Conservation (phyloP, 2,329 filamentous ascomycete genomes). For the Botrytis pseudocinerea region DNA sequence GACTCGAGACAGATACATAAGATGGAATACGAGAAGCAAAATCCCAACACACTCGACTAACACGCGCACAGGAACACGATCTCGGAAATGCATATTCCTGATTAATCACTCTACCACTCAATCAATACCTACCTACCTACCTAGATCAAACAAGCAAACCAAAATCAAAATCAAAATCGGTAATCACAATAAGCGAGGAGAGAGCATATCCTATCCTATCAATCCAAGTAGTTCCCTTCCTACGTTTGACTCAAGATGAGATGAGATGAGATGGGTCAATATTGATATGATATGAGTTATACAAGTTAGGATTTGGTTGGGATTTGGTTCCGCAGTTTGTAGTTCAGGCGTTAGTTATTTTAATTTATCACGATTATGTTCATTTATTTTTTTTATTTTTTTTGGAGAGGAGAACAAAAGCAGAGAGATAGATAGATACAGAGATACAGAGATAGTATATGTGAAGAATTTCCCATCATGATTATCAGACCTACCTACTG, state of each 20-base stretch:
- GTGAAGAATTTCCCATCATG: not conserved
- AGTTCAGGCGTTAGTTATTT: not conserved
- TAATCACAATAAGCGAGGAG: not conserved
- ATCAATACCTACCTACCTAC: too few species aligned
- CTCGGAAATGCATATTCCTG: conserved; percentile 60
- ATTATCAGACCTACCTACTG: not conserved
- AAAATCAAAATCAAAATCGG: not conserved
- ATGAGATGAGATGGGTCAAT: not conserved
- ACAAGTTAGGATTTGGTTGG: not conserved
- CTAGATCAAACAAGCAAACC: too few species aligned
- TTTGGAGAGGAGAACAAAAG: not conserved
- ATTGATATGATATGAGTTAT: not conserved
- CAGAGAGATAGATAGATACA: not conserved
- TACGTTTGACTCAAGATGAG: not conserved
- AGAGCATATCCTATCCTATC: not conserved
- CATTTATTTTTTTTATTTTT: too few species aligned
- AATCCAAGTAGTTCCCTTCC: not conserved
- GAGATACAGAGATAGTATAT: not conserved
- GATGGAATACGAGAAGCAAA: not conserved
- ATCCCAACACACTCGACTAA: conserved; percentile 12
- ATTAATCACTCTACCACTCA: not conserved
- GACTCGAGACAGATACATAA: not conserved
- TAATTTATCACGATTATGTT: too few species aligned
- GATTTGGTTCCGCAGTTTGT: not conserved
- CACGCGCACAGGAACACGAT: conserved; percentile 58